Conservation (phyloP, 108 stramenopile genomes). For the Hondaea fermentalgiana region DNA sequence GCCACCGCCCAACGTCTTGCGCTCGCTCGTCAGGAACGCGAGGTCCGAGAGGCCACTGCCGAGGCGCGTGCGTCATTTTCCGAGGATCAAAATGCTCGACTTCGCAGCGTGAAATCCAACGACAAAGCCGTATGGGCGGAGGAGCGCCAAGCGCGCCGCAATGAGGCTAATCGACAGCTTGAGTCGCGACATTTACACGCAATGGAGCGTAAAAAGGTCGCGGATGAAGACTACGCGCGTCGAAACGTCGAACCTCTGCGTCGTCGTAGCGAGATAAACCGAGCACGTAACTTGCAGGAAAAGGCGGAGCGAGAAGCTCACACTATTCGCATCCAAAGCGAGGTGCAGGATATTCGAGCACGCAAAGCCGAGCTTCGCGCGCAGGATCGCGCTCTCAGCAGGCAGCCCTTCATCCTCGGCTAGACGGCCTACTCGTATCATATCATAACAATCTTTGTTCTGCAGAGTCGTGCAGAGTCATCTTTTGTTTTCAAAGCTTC, state of each 20-base stretch:
- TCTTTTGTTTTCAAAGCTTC: too few relatives aligned
- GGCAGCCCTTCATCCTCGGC: not conserved
- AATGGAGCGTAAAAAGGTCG: not conserved
- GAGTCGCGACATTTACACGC: not conserved
- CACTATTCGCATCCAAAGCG: not conserved
- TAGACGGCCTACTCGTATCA: not conserved
- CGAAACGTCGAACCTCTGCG: not conserved
- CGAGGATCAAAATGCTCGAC: not conserved
- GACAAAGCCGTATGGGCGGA: not conserved
- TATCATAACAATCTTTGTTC: too few relatives aligned
- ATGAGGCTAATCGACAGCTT: not conserved
- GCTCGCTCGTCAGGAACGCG: not conserved
- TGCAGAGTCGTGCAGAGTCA: too few relatives aligned
- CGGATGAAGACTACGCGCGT: not conserved
- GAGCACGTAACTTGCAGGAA: not conserved
- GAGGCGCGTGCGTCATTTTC: too few relatives aligned
- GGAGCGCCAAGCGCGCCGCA: not conserved
- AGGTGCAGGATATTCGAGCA: not conserved
- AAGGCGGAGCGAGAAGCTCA: not conserved
- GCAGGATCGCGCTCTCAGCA: not conserved
- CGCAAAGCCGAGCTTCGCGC: not conserved
- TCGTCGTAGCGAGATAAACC: not conserved
- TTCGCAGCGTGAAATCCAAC: not conserved
- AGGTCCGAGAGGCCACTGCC: not conserved
- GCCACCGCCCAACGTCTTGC: not conserved